Evolutionary conservation across 164 flowering plant genomes (phyloP), one percentile per base, ranked within the genome.

Genomic region (Umbilicus rupestris): DNA sequence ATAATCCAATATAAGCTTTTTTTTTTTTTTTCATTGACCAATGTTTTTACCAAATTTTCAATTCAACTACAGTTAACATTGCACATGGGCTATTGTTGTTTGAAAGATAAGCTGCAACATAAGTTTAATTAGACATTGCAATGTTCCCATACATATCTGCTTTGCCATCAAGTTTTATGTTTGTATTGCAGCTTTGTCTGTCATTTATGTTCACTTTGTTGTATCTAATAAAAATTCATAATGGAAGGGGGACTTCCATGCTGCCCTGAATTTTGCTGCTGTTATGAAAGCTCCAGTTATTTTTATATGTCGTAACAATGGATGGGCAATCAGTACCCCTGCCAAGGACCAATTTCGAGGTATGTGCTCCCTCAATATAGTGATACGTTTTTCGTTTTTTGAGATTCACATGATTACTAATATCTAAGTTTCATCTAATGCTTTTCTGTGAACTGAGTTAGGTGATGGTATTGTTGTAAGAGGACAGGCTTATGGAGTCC

Each of bases 251-350:
- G 98, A 94, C 80, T 94, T 94, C 83, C 98, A 94, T 82, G 97
- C 92, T 74, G 96, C 80, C 66, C 47, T 94, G 44, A 94, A 94
- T 73, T 89, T 94, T 71, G 97, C 98, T 15, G 98, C 97, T 8
- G 97, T 94, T 49, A 64, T 74, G 83, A 95, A 91, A 73, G 89
- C 82, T 15, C 99, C 97, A 0, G 95, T 94, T 60, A 72, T 94
- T 31, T 94, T 94, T 68, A 67, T 94, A 46, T 94, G 99, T 75
- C 87, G 99, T 66, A 94, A 94, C 83, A 94, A 94, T 71, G 97
- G 99, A 57, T 93, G 96, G 96, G 96, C 99, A 35, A 94, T 94
- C 69, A 94, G 96, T 70, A 94, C 97, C 33, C 95, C 97, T 15
- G 74, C 72, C n/a, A 70, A 89, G 35, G 95, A 94, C 68, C 99